phyloP scores from a whole-genome alignment of 768 basidiomycete genomes.

The Neoboletus magnificus region DNA sequence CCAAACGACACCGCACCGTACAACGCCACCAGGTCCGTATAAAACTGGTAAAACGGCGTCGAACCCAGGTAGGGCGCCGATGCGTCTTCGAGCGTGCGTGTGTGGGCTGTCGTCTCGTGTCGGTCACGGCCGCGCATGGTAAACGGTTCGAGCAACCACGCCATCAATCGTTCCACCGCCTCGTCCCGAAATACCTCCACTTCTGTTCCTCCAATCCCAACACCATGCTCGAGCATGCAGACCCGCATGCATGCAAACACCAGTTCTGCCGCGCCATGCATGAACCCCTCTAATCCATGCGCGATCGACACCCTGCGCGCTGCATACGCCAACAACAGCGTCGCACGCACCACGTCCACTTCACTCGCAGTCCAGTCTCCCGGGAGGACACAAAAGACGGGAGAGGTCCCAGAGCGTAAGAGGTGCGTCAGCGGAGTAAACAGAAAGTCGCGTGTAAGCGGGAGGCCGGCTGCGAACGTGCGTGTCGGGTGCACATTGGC shows the following conservation, averaged over 20 bases:
- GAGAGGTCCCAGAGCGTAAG: slow-evolving; percentile 69
- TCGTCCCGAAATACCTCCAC: slow-evolving; percentile 80
- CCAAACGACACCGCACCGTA: slow-evolving; percentile 91
- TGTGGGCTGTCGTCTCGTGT: slow-evolving; percentile 6
- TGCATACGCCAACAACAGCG: slow-evolving; percentile 58
- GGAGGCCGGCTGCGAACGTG: slow-evolving; percentile 36
- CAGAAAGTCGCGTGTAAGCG: slow-evolving; percentile 61
- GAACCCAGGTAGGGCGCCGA: slow-evolving; percentile 57
- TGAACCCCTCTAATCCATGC: slow-evolving; percentile 40
- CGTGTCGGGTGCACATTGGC: not conserved
- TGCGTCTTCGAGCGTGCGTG: slow-evolving; percentile 46
- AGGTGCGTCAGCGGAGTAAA: slow-evolving; percentile 72
- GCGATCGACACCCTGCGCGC: slow-evolving; percentile 43
- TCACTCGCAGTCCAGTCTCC: slow-evolving; percentile 76
- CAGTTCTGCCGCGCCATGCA: slow-evolving; percentile 28
- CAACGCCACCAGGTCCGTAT: slow-evolving; percentile 85
- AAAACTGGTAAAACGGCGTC: slow-evolving; percentile 89
- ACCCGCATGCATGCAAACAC: slow-evolving; percentile 87
- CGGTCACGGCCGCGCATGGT: slow-evolving; percentile 23
- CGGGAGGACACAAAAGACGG: slow-evolving; percentile 68
- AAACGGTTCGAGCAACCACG: slow-evolving; percentile 55
- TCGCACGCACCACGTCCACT: slow-evolving; percentile 67
- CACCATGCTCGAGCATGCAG: slow-evolving; percentile 91
- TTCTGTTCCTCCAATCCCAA: slow-evolving; percentile 26
- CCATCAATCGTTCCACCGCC: slow-evolving; percentile 58